These are phyloP conservation scores for Eimeria brunetti DNA, from an alignment of 169 alveolate species.

Conservation along the genomic window DNA sequence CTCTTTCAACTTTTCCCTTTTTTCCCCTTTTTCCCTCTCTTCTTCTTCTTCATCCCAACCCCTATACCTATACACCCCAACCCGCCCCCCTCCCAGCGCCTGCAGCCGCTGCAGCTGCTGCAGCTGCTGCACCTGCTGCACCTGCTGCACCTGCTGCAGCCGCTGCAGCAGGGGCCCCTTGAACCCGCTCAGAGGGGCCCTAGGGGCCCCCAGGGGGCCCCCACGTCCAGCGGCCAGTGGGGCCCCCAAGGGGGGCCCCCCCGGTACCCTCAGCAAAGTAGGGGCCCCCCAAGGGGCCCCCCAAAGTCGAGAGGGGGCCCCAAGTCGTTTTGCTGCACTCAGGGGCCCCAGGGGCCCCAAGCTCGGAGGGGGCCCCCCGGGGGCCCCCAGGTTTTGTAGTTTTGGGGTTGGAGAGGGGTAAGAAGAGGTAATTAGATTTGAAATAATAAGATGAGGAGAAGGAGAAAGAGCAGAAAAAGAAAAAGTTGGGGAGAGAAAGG, in stretches of 20 bases:
- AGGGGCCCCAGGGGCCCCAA: neutral
- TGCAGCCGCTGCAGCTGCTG: slow-evolving; percentile 18
- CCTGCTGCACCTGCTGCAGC: too few relatives aligned
- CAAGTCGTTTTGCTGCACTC: too few relatives aligned
- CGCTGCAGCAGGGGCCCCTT: too few relatives aligned
- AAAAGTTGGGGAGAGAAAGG: neutral
- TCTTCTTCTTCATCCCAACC: neutral
- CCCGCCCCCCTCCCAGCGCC: neutral
- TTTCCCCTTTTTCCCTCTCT: neutral
- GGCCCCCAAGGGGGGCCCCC: neutral
- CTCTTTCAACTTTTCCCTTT: neutral
- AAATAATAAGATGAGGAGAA: too few relatives aligned
- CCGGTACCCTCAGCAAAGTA: neutral
- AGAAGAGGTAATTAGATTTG: neutral
- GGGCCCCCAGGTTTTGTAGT: neutral
- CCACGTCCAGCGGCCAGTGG: neutral
- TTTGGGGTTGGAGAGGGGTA: neutral
- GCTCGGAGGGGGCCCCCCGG: neutral
- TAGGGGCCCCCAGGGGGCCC: too few relatives aligned
- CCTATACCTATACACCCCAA: neutral
- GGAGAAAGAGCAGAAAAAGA: neutral
- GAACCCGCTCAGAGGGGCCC: too few relatives aligned
- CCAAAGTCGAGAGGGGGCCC: neutral
- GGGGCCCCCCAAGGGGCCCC: neutral
- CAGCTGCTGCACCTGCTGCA: too few relatives aligned